Percentiles rank a stretch among this genome's conserved stretches.
These are phyloP conservation scores for Xylariaceae sp. DNA, from an alignment of 2,329 filamentous ascomycete genomes.

Conservation along the genomic window DNA sequence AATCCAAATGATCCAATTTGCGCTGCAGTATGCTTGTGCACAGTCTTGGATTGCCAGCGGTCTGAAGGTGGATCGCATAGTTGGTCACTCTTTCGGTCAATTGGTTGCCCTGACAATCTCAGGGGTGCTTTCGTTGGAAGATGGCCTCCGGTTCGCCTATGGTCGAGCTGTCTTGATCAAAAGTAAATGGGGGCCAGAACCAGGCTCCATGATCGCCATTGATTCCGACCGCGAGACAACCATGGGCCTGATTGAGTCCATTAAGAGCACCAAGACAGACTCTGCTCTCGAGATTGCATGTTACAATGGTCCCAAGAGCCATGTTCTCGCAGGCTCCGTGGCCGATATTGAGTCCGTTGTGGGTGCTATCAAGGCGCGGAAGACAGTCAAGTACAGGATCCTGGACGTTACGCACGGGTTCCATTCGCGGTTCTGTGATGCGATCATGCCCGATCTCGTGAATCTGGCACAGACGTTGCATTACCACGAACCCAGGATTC, in stretches of 20 bases:
- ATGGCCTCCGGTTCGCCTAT: conserved; percentile 31
- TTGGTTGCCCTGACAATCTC: conserved; percentile 37
- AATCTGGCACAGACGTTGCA: not conserved
- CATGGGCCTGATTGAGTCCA: not conserved
- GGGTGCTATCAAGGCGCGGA: not conserved
- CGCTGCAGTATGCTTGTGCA: conserved; percentile 37
- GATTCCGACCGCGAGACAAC: conserved; percentile 26
- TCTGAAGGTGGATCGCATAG: conserved; percentile 25
- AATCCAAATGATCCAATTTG: conserved; percentile 39
- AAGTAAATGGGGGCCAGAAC: conserved; percentile 33
- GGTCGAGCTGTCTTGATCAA: conserved; percentile 31
- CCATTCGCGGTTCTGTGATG: conserved; percentile 39
- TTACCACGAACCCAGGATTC: not conserved
- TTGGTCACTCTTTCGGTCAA: conserved; percentile 41
- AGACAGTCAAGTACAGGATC: conserved; percentile 25
- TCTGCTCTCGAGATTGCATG: conserved; percentile 36
- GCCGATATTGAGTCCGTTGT: conserved; percentile 29
- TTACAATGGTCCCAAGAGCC: conserved; percentile 39
- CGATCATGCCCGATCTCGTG: conserved; percentile 25
- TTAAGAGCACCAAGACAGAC: not conserved
- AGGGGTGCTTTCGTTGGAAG: conserved; percentile 29
- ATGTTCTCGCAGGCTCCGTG: conserved; percentile 37
- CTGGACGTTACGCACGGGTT: conserved; percentile 44
- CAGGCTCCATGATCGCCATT: conserved; percentile 37
- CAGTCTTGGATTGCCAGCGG: conserved; percentile 36